Percentiles rank a stretch among this genome's conserved stretches.
Evolutionary conservation across 176 grass and related monocot genomes (phyloP).

Genomic region (Oryza meyeriana): DNA sequence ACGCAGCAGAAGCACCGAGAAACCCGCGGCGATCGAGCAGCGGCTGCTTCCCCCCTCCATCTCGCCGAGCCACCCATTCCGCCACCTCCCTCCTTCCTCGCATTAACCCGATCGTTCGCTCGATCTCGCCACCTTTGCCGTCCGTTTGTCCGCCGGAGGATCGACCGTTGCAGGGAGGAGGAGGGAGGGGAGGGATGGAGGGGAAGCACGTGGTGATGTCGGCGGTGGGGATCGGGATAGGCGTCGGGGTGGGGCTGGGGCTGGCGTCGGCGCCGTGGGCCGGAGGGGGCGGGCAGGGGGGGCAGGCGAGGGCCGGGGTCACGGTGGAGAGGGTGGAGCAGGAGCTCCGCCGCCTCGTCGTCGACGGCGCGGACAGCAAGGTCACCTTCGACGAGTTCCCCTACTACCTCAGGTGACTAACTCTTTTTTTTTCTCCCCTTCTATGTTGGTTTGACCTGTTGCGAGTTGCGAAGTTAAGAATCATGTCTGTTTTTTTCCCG

Average conservation of each 20-base stretch:
- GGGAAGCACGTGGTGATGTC: constrained; percentile 91
- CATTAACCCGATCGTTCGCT: neutral
- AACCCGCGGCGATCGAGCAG: neutral
- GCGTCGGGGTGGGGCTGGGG: constrained; percentile 78
- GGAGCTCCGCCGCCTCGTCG: constrained; percentile 60
- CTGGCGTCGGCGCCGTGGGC: constrained; percentile 62
- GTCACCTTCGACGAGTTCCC: constrained; percentile 94
- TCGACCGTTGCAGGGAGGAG: neutral
- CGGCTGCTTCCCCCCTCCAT: neutral
- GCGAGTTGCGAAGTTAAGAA: neutral
- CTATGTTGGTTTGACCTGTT: neutral
- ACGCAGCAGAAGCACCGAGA: constrained; percentile 24
- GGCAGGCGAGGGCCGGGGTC: constrained; percentile 26
- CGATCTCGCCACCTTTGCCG: neutral
- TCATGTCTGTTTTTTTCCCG: neutral
- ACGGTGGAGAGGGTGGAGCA: constrained; percentile 71
- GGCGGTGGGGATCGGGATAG: constrained; percentile 81
- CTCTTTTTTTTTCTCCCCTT: neutral
- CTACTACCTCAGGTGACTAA: constrained; percentile 73
- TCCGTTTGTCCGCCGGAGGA: neutral
- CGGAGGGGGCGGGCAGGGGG: neutral
- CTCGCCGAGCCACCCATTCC: constrained; percentile 29
- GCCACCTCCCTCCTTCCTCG: neutral
- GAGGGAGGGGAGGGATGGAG: constrained; percentile 45
- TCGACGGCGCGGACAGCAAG: constrained; percentile 55